Percentiles rank a stretch among this genome's conserved stretches.
These are phyloP conservation scores for Lachnum nothofagi DNA, from an alignment of 2,329 filamentous ascomycete genomes.

Conservation along the genomic window DNA sequence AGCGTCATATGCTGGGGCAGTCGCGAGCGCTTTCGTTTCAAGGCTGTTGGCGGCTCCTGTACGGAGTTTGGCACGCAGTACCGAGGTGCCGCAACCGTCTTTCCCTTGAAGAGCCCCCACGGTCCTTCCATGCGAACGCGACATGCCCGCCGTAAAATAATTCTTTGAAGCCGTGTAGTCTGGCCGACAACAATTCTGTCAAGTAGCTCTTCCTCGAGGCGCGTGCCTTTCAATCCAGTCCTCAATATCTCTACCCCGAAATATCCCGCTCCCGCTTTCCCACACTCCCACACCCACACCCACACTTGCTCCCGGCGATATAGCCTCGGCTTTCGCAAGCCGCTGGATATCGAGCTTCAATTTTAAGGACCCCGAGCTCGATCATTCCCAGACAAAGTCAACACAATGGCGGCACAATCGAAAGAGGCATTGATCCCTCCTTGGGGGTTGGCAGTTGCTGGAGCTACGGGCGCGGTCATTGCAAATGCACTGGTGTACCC, in stretches of 20 bases:
- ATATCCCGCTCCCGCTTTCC: background rate
- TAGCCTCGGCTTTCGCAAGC: slow-evolving; percentile 12
- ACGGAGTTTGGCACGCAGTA: too few relatives aligned
- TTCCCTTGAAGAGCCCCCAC: background rate
- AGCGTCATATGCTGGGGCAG: too few relatives aligned
- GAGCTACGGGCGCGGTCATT: slow-evolving; percentile 85
- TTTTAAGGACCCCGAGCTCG: background rate
- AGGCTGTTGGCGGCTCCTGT: too few relatives aligned
- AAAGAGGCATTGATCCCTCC: slow-evolving; percentile 58
- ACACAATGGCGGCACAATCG: slow-evolving; percentile 29
- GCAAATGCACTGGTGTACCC: slow-evolving; percentile 96
- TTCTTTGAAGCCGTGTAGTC: background rate
- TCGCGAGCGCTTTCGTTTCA: too few relatives aligned
- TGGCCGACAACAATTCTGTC: background rate
- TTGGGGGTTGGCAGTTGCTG: slow-evolving; percentile 89
- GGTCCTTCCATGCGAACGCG: too few relatives aligned
- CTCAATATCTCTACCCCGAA: background rate
- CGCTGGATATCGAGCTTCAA: background rate
- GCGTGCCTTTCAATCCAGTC: background rate
- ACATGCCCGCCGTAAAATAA: background rate
- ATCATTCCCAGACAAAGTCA: background rate
- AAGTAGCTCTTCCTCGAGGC: background rate
- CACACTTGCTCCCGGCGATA: too few relatives aligned
- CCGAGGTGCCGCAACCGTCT: background rate
- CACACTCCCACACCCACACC: too few relatives aligned